phyloP scores from a whole-genome alignment of 1,139 yeast species.

The Suhomyces bribrorum region DNA sequence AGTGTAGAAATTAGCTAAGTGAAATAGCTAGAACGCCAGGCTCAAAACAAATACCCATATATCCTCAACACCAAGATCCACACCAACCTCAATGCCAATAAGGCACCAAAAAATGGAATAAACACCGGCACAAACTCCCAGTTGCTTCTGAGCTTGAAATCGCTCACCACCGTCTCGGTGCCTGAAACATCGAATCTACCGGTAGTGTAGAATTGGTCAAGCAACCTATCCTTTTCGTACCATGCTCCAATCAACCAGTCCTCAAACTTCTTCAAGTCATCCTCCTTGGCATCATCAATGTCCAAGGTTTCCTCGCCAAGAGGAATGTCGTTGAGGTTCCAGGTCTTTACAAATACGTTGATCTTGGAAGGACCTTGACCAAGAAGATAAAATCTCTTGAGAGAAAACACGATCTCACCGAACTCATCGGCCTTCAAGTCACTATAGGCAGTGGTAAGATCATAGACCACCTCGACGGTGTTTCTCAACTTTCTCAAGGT shows the following conservation, averaged over 20 bases:
- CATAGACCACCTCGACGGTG: conserved; percentile 73
- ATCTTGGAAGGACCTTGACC: conserved; percentile 74
- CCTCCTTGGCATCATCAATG: conserved; percentile 47
- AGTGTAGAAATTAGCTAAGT: too few species aligned
- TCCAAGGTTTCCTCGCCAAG: conserved; percentile 51
- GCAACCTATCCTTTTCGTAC: conserved; percentile 71
- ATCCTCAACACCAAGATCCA: conserved; percentile 8
- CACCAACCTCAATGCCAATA: conserved; percentile 11
- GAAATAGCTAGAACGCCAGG: background rate
- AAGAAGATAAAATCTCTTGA: conserved; percentile 60
- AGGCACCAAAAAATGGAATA: conserved; percentile 13
- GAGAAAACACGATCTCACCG: conserved; percentile 77
- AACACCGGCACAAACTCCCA: conserved; percentile 21
- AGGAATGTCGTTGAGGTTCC: conserved; percentile 64
- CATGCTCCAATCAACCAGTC: conserved; percentile 77
- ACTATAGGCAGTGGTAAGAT: conserved; percentile 79
- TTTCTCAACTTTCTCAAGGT: conserved; percentile 58
- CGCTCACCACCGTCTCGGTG: conserved; percentile 13
- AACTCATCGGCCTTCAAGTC: conserved; percentile 63
- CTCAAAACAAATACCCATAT: background rate
- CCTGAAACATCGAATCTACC: conserved; percentile 53
- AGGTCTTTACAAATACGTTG: conserved; percentile 63
- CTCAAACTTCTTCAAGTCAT: conserved; percentile 54
- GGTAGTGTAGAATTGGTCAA: conserved; percentile 57
- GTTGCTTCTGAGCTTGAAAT: conserved; percentile 15